Evolutionary conservation across 228 moss, liverwort and hornwort species (phyloP).

Genomic region (Sphagnum fallax): DNA sequence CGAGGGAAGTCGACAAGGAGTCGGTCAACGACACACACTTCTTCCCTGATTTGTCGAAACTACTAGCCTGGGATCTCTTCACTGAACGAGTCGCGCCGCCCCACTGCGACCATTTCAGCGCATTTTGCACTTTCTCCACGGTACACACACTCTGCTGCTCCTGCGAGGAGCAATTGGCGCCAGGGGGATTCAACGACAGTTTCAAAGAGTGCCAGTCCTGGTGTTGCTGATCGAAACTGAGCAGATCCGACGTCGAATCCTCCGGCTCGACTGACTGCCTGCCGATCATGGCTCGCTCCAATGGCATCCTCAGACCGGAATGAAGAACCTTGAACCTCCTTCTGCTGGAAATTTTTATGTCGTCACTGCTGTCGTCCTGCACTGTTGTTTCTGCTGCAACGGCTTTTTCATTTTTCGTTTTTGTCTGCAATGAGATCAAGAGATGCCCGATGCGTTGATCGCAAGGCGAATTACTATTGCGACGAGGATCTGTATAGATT

Average conservation of each 20-base stretch:
- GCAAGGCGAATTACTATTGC: conserved; percentile 1
- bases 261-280: neutral
- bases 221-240: neutral
- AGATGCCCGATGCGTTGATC: conserved; percentile 34
- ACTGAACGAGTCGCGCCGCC: conserved; percentile 3
- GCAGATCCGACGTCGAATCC: neutral
- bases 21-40: conserved; percentile 5
- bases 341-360: conserved; percentile 8
- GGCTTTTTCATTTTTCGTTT: too few relatives aligned
- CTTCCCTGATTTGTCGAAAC: neutral
- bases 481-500: conserved; percentile 66
- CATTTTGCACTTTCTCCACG: conserved; percentile 58
- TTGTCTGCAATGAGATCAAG: conserved; percentile 16
- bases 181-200: conserved; percentile 37
- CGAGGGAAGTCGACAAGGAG: conserved; percentile 11
- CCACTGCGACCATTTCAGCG: conserved; percentile 52
- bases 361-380: conserved; percentile 8
- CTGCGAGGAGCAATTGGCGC: conserved; percentile 11
- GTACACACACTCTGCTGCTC: conserved; percentile 54
- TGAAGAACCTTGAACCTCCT: neutral
- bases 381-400: conserved; percentile 2
- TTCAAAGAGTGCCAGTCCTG: conserved; percentile 27
- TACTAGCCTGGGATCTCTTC: neutral
- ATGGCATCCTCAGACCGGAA: conserved; percentile 6
- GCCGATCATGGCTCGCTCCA: neutral